Percentiles rank a stretch among this genome's conserved stretches.
Evolutionary conservation across 2,329 filamentous ascomycete genomes (phyloP).

Genomic region (Neofusicoccum sp.): DNA sequence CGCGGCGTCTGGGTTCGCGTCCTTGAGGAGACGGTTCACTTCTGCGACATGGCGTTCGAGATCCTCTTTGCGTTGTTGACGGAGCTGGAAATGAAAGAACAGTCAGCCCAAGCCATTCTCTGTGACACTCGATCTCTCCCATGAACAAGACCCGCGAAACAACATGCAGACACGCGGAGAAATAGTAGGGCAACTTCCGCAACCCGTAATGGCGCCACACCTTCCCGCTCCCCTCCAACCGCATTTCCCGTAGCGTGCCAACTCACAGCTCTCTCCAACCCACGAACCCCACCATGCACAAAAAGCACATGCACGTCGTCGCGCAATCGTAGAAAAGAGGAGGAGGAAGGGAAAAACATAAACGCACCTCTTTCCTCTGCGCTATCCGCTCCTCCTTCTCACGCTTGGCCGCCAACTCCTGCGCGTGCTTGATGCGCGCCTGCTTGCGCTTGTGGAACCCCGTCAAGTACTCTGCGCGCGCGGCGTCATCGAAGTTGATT

Average conservation of each 20-base stretch:
- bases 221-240: too few relatives aligned
- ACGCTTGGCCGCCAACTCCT: constrained; percentile 76
- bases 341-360: not conserved
- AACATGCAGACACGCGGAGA: too few relatives aligned
- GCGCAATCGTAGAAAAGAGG: not conserved
- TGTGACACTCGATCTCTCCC: not conserved
- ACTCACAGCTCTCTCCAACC: not conserved
- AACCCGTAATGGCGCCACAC: too few relatives aligned
- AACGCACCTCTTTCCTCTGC: constrained; percentile 72
- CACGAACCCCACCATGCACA: too few relatives aligned
- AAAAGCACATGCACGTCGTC: too few relatives aligned
- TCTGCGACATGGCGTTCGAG: constrained; percentile 79
- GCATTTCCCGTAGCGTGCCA: not conserved
- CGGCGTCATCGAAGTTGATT: constrained; percentile 79
- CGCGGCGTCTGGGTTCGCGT: constrained; percentile 51
- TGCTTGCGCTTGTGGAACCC: constrained; percentile 97
- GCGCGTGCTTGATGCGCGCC: constrained; percentile 80
- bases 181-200: too few relatives aligned
- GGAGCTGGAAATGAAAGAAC: constrained; percentile 60
- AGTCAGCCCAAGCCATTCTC: not conserved
- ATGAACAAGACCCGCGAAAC: too few relatives aligned
- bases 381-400: constrained; percentile 76
- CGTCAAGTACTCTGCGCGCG: constrained; percentile 84
- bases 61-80: constrained; percentile 79
- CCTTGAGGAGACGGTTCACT: constrained; percentile 70